Evolutionary conservation across 768 basidiomycete genomes (phyloP), one percentile per base, ranked within the genome.

Genomic region (Auricularia cornea): DNA sequence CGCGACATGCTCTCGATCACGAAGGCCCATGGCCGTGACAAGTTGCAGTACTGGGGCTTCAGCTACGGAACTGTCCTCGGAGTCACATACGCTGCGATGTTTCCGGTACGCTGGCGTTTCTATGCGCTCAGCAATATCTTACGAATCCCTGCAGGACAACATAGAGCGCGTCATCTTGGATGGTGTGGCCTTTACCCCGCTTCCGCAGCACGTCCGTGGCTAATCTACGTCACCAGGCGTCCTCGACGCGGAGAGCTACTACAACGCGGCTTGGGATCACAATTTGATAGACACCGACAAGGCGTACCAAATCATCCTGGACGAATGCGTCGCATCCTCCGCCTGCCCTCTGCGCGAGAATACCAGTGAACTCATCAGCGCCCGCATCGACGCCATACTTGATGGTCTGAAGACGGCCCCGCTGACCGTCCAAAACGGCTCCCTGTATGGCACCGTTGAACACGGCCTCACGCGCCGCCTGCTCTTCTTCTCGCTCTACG

Each of bases 121-220:
- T 44, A 20, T 18, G 10, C 14, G 61, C 40, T n/a, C 38, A n/a
- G 6, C 38, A 41, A 3, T 33, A 4, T 63, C 1, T 51, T 52
- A 16, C 60, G 23, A 60, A 1, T 3, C 26, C 2, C 1, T 18
- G 28, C 60, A 71, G 73, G 71, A 75, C 63, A 71, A 73, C 26
- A 68, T 77, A 8, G 74, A 69, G 16, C 71, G 76, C 28, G 48
- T 77, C 2, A 63, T 72, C n/a, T 68, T 76, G 32, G 76, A 77
- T 60, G 77, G 74, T 38, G 11, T 16, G 30, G 23, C 59, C 18
- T 35, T 12, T 44, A 30, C n/a, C n/a, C n/a, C n/a, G n/a, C 26
- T 35, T 23, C 14, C n/a, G 16, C 2, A 30, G 3, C 26, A 14
- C 26, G 54, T 26, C 29, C 3, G 6, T 18, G 6, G 8, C 6